Percentiles rank a stretch among this genome's conserved stretches.
Conservation (phyloP, 2,329 filamentous ascomycete genomes). For the Coniochaeta prunicola region DNA sequence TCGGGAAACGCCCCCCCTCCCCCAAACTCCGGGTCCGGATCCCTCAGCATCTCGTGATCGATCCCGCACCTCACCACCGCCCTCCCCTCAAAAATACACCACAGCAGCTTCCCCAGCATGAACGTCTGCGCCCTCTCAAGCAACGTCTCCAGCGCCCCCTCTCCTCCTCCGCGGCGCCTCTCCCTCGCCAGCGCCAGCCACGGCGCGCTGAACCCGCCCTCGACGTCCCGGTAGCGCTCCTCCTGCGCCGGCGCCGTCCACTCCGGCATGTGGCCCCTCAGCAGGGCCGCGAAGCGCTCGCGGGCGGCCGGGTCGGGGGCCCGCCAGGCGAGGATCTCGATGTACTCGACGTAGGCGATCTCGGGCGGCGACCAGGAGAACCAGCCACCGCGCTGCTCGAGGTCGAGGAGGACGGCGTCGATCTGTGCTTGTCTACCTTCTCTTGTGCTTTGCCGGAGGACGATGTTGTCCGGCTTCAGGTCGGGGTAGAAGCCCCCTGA, state of each 20-base stretch:
- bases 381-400: constrained; percentile 19
- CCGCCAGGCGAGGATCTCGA: constrained; percentile 10
- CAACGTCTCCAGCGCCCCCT: not conserved
- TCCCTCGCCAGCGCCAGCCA: constrained; percentile 11
- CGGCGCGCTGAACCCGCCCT: constrained; percentile 13
- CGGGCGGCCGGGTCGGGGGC: not conserved
- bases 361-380: constrained; percentile 18
- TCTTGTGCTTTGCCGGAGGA: constrained; percentile 5
- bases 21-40: constrained; percentile 2
- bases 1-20: constrained; percentile 10
- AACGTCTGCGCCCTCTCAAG: constrained; percentile 15
- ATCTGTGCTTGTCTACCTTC: not conserved
- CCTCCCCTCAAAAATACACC: constrained; percentile 17
- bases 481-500: constrained; percentile 14
- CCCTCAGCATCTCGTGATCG: constrained; percentile 12
- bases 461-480: constrained; percentile 17
- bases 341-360: constrained; percentile 15
- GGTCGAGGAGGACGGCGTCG: constrained; percentile 14
- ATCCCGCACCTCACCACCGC: constrained; percentile 12
- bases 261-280: constrained; percentile 6
- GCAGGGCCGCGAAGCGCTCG: not conserved
- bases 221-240: constrained; percentile 7
- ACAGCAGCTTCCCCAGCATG: constrained; percentile 18
- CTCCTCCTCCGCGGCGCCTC: not conserved
- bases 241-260: constrained; percentile 9